phyloP scores from a whole-genome alignment of 2,329 filamentous ascomycete species.

The Neocucurbitaria cava region DNA sequence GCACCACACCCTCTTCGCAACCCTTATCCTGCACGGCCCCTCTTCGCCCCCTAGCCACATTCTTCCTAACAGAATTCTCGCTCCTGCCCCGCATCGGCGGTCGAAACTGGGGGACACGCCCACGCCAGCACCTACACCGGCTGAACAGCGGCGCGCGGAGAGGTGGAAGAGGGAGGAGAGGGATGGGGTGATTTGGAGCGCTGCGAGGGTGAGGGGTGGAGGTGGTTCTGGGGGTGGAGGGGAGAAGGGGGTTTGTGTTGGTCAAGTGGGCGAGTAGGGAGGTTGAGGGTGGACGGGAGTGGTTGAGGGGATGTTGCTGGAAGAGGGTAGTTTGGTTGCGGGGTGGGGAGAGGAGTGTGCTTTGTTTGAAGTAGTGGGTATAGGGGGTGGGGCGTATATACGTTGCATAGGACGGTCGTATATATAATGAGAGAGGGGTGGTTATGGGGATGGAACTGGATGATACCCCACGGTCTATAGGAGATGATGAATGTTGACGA shows the following conservation, averaged over 20 bases:
- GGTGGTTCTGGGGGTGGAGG: too few species aligned
- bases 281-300: slow-evolving; percentile 80
- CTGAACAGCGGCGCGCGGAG: slow-evolving; percentile 58
- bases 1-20: slow-evolving; percentile 80
- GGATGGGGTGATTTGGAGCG: slow-evolving; percentile 47
- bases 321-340: slow-evolving; percentile 76
- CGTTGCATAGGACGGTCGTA: too few species aligned
- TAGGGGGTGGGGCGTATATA: neutral
- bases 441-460: neutral
- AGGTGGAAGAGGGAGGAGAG: slow-evolving; percentile 65
- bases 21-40: slow-evolving; percentile 80
- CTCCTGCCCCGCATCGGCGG: slow-evolving; percentile 81
- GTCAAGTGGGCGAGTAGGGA: slow-evolving; percentile 88
- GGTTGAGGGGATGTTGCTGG: slow-evolving; percentile 78
- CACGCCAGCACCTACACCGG: slow-evolving; percentile 45
- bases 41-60: slow-evolving; percentile 71
- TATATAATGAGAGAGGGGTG: too few species aligned
- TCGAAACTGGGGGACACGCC: slow-evolving; percentile 70
- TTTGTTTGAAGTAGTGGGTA: slow-evolving; percentile 63
- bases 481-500: too few species aligned
- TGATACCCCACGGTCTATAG: neutral
- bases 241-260: slow-evolving; percentile 78
- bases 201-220: slow-evolving; percentile 46
- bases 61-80: slow-evolving; percentile 81
- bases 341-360: slow-evolving; percentile 79